Evolutionary conservation across 495 filamentous ascomycete genomes (phyloP).

Genomic region (Saxispiralis lemnorum): DNA sequence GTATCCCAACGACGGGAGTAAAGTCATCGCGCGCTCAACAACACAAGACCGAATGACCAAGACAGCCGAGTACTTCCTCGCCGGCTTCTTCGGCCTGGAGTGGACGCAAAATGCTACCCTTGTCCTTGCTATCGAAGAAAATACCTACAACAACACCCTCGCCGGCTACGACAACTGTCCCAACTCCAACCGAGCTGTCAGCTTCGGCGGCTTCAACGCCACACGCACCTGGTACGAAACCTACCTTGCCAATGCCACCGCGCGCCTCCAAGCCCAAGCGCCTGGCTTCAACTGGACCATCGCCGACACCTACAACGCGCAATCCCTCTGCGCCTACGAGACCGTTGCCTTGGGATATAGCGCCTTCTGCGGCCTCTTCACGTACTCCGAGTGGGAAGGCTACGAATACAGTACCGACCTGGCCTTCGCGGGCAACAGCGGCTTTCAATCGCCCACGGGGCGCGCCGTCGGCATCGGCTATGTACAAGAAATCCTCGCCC

Average conservation of each 20-base stretch:
- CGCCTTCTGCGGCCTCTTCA: slow-evolving; percentile 38
- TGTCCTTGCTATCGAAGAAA: slow-evolving; percentile 32
- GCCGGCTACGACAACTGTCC: slow-evolving; percentile 26
- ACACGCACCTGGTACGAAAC: slow-evolving; percentile 23
- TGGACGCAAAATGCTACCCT: slow-evolving; percentile 38
- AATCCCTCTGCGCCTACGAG: slow-evolving; percentile 40
- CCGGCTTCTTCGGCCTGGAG: slow-evolving; percentile 41
- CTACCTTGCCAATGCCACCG: slow-evolving; percentile 33
- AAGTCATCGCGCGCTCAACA: slow-evolving; percentile 44
- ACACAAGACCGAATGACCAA: slow-evolving; percentile 37
- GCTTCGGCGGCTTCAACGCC: slow-evolving; percentile 20
- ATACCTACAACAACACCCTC: slow-evolving; percentile 26
- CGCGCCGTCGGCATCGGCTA: slow-evolving; percentile 48
- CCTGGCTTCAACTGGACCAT: slow-evolving; percentile 33
- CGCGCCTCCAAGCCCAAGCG: slow-evolving; percentile 27
- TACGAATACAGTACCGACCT: slow-evolving; percentile 42
- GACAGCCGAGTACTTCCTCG: slow-evolving; percentile 30
- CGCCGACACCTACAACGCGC: slow-evolving; percentile 36
- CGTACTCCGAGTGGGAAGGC: slow-evolving; percentile 37
- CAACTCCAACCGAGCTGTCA: slow-evolving; percentile 15
- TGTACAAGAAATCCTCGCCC: slow-evolving; percentile 42
- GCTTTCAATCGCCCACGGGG: slow-evolving; percentile 42
- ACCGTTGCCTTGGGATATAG: slow-evolving; percentile 43
- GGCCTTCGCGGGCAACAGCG: slow-evolving; percentile 35
- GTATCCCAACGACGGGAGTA: slow-evolving; percentile 37